Conservation (phyloP, 164 flowering plant species). For the Vitis rotundifolia region DNA sequence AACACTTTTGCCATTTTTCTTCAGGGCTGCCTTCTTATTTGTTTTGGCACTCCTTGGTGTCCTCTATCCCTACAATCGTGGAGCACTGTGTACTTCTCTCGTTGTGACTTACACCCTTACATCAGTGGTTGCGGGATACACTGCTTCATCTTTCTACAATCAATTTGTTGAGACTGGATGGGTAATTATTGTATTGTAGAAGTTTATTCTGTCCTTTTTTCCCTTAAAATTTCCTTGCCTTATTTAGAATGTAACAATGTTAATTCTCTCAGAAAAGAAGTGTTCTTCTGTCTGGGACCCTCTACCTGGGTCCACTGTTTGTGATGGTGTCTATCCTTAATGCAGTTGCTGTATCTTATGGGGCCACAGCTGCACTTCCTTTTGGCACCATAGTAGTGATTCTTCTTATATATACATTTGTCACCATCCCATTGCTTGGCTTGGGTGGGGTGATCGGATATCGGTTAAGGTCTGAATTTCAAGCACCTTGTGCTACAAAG, state of each 20-base stretch:
- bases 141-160: conserved; percentile 57
- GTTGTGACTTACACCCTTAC: conserved; percentile 56
- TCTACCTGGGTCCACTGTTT: conserved; percentile 62
- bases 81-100: conserved; percentile 51
- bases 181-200: conserved; percentile 39
- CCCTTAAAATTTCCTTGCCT: neutral
- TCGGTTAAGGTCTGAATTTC: conserved; percentile 40
- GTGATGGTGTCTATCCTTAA: conserved; percentile 48
- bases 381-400: conserved; percentile 62
- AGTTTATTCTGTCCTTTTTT: neutral
- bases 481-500: conserved; percentile 55
- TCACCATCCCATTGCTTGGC: conserved; percentile 59
- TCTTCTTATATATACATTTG: conserved; percentile 42
- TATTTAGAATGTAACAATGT: neutral
- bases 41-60: conserved; percentile 50
- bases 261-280: conserved; percentile 51
- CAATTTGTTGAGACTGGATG: conserved; percentile 55
- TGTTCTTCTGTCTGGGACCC: conserved; percentile 53
- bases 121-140: conserved; percentile 68
- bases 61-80: conserved; percentile 70
- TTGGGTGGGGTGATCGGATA: conserved; percentile 64
- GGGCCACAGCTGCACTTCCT: conserved; percentile 75
- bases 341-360: conserved; percentile 50
- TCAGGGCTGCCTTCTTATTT: conserved; percentile 56
- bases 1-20: neutral